Percentiles rank a stretch among this genome's conserved stretches.
phyloP scores from a whole-genome alignment of 352 stramenopile genomes.

The Phytopythium helicoides region DNA sequence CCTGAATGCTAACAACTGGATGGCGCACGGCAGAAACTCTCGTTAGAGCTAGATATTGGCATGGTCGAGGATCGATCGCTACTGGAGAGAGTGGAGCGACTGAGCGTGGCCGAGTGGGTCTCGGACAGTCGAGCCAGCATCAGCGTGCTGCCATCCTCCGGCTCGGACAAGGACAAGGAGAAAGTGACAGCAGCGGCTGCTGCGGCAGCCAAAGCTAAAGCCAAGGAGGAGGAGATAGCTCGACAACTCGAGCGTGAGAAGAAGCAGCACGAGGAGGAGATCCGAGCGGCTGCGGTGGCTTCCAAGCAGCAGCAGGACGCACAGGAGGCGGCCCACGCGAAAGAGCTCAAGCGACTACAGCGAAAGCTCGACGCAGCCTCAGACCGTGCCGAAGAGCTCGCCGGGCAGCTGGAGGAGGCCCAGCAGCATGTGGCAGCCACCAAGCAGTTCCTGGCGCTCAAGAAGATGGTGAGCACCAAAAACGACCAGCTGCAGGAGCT shows the following conservation, averaged over 20 bases:
- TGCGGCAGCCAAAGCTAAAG: conserved; percentile 13
- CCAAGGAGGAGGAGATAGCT: conserved; percentile 21
- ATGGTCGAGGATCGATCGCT: conserved; percentile 73
- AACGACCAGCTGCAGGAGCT: conserved; percentile 75
- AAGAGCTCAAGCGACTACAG: conserved; percentile 51
- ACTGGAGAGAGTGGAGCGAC: conserved; percentile 70
- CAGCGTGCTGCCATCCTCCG: conserved; percentile 16
- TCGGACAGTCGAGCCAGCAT: conserved; percentile 29
- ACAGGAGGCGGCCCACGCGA: conserved; percentile 43
- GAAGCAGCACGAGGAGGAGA: conserved; percentile 55
- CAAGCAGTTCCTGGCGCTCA: conserved; percentile 84
- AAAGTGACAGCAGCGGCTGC: not conserved
- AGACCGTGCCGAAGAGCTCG: conserved; percentile 53
- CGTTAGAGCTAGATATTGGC: conserved; percentile 68
- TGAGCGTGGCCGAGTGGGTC: conserved; percentile 73
- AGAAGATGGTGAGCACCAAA: conserved; percentile 78
- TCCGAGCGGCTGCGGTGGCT: conserved; percentile 50
- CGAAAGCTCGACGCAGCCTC: conserved; percentile 53
- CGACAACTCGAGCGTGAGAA: conserved; percentile 34
- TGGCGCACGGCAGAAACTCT: conserved; percentile 36
- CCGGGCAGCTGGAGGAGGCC: conserved; percentile 52
- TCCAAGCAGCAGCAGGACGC: conserved; percentile 46
- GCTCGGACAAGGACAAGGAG: conserved; percentile 19
- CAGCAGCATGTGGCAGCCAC: conserved; percentile 73
- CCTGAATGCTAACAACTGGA: not conserved